Conservation (phyloP, 805 yeast genomes). For the Cyberlindnera maritima region DNA sequence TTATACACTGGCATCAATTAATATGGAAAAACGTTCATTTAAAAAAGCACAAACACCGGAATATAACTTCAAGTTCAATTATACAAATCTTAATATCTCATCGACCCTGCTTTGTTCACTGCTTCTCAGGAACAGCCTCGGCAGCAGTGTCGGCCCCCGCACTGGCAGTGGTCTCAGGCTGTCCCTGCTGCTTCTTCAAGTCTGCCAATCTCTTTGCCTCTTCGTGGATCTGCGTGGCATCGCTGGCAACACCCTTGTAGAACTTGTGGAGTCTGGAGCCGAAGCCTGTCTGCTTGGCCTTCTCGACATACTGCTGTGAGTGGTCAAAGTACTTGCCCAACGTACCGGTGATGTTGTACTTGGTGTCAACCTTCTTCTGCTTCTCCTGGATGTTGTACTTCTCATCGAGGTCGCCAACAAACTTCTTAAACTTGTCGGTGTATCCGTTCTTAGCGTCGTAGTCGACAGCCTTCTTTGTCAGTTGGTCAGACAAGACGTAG, state of each 20-base stretch:
- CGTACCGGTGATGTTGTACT: conserved; percentile 39
- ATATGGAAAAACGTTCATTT: too few species aligned
- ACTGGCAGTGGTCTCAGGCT: not conserved
- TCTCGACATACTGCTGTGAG: conserved; percentile 14
- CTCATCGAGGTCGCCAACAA: conserved; percentile 51
- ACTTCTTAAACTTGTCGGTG: conserved; percentile 52
- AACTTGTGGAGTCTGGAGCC: conserved; percentile 63
- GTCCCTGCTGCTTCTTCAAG: conserved; percentile 39
- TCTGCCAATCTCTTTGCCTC: conserved; percentile 74
- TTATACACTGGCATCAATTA: too few species aligned
- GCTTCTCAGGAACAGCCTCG: conserved; percentile 3
- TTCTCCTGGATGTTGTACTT: conserved; percentile 55
- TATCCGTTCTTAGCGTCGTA: conserved; percentile 66
- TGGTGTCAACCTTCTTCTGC: conserved; percentile 38
- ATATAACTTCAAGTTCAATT: too few species aligned
- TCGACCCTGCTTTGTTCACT: too few species aligned
- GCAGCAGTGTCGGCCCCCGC: conserved; percentile 5
- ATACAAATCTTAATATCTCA: too few species aligned
- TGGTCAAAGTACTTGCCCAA: conserved; percentile 34
- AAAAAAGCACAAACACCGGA: too few species aligned
- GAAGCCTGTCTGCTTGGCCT: conserved; percentile 34
- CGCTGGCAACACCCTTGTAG: conserved; percentile 53
- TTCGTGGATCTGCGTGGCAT: conserved; percentile 61
- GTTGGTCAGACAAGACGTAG: conserved; percentile 59
- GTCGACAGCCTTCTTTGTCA: conserved; percentile 57